A percentile compares a stretch with the other conserved stretches of the same genome.
These are phyloP conservation scores for Camelina hispida DNA, from an alignment of 345 rosid species.

Conservation along the genomic window DNA sequence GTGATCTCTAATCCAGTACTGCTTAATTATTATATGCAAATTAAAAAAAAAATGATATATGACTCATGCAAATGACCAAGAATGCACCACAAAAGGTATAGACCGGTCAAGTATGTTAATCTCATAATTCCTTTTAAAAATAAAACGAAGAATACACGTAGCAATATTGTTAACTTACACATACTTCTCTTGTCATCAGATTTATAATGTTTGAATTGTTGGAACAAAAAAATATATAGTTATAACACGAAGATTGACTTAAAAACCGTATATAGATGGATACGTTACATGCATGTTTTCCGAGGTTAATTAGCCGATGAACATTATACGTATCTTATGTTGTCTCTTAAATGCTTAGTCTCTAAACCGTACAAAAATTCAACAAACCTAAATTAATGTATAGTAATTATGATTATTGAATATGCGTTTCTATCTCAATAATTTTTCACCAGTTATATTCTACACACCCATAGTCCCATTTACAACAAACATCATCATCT, in stretches of 20 bases:
- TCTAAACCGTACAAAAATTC: constrained; percentile 24
- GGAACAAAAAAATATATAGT: no score
- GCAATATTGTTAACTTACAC: background rate
- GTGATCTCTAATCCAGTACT: background rate
- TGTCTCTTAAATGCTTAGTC: constrained; percentile 19
- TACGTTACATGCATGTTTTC: no score
- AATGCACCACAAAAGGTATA: constrained; percentile 5
- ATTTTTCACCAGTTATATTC: constrained; percentile 23
- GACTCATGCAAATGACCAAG: constrained; percentile 31
- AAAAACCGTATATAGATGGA: no score
- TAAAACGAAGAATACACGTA: constrained; percentile 4
- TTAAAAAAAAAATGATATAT: background rate
- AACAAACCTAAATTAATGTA: constrained; percentile 31
- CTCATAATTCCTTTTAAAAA: background rate
- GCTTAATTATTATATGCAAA: constrained; percentile 11
- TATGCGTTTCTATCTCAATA: constrained; percentile 27
- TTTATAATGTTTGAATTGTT: background rate
- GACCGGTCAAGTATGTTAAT: constrained; percentile 7
- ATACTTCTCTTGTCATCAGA: background rate
- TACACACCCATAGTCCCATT: background rate
- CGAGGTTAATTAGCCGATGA: no score
- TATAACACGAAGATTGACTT: no score
- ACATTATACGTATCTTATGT: background rate
- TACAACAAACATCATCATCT: background rate
- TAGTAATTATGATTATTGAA: constrained; percentile 23